A percentile compares a stretch with the other conserved stretches of the same genome.
These are phyloP conservation scores for Kuraishia cidri DNA, from an alignment of 805 yeast species.

Conservation along the genomic window DNA sequence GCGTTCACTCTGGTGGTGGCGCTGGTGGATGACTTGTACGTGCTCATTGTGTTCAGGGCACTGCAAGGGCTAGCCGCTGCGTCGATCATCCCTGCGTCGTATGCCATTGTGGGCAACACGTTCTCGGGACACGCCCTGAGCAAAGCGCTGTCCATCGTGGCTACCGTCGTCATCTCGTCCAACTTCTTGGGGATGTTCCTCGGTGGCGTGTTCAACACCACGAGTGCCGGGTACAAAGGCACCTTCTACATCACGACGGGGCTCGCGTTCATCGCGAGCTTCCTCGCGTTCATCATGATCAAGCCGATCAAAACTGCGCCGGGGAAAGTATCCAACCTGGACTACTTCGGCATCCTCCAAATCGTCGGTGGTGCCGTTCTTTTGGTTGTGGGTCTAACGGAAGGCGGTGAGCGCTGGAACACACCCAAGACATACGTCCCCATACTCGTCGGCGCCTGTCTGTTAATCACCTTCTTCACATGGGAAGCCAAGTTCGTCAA, in stretches of 20 bases:
- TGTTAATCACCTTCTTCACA: constrained; percentile 10
- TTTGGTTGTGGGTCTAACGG: constrained; percentile 26
- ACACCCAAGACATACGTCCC: constrained; percentile 24
- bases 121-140: constrained; percentile 18
- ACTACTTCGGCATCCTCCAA: constrained; percentile 19
- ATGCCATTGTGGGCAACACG: constrained; percentile 20
- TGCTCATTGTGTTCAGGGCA: constrained; percentile 24
- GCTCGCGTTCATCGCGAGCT: constrained; percentile 10
- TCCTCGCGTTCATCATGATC: constrained; percentile 17
- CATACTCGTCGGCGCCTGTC: constrained; percentile 18
- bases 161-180: constrained; percentile 16
- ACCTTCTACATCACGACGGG: constrained; percentile 29
- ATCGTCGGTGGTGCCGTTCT: constrained; percentile 22
- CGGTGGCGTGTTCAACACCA: constrained; percentile 33
- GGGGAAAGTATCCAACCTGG: constrained; percentile 14
- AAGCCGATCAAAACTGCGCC: constrained; percentile 14
- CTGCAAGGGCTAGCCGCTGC: constrained; percentile 29
- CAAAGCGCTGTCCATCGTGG: constrained; percentile 15
- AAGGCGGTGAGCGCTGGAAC: constrained; percentile 27
- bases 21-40: constrained; percentile 22
- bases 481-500: constrained; percentile 13
- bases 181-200: constrained; percentile 29
- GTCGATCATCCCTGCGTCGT: constrained; percentile 22
- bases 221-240: constrained; percentile 28
- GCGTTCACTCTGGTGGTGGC: constrained; percentile 23